Conservation (phyloP, 371 early-diverging fungal species). For the Mucor sp. region DNA sequence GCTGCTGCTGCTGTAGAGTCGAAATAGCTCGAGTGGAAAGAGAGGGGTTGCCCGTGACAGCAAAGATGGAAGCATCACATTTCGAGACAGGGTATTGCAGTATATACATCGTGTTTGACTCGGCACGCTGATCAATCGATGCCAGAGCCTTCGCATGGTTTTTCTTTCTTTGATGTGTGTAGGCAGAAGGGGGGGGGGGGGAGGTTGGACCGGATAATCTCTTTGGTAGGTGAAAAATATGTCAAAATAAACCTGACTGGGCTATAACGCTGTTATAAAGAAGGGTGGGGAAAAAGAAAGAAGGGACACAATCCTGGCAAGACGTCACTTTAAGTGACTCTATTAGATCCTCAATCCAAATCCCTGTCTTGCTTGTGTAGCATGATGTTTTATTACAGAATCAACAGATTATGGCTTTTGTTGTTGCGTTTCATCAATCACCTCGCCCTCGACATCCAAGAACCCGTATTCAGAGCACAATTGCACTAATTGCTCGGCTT, state of each 20-base stretch:
- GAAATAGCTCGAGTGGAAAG: neutral
- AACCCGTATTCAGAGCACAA: conserved; percentile 79
- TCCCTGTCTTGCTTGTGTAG: neutral
- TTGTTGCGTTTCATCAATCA: conserved; percentile 47
- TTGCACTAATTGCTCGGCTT: conserved; percentile 76
- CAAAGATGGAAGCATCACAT: neutral
- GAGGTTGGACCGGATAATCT: neutral
- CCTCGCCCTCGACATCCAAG: conserved; percentile 62
- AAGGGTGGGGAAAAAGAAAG: neutral
- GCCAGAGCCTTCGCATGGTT: conserved; percentile 36
- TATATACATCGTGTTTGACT: conserved; percentile 28
- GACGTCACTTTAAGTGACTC: neutral
- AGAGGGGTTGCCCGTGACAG: neutral
- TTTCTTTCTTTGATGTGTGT: neutral
- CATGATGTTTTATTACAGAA: neutral
- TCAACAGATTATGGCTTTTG: neutral
- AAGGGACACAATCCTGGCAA: neutral
- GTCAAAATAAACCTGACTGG: conserved; percentile 1
- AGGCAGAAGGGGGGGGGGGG: no score
- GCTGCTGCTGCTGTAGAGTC: neutral
- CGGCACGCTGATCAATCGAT: conserved; percentile 26
- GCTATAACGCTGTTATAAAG: neutral
- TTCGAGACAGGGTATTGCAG: conserved; percentile 15
- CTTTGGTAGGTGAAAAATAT: neutral
- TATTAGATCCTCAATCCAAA: neutral